Percentiles rank a stretch among this genome's conserved stretches.
phyloP scores from a whole-genome alignment of 2,329 filamentous ascomycete species.

The Helicocarpus griseus region DNA sequence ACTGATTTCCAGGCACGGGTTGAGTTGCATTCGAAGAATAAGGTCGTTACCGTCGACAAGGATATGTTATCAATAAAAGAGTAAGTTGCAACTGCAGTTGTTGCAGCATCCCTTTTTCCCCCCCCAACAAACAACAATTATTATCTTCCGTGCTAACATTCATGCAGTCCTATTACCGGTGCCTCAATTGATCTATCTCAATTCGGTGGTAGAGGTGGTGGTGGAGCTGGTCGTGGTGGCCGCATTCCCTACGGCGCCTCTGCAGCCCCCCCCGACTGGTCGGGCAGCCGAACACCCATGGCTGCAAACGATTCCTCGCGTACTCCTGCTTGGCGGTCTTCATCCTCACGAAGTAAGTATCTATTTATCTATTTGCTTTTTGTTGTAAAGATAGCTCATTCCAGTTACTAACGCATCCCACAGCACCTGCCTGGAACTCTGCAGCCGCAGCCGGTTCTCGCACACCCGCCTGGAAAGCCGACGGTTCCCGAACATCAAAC shows the following conservation, averaged over 20 bases:
- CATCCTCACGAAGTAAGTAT: constrained; percentile 51
- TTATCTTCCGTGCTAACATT: background rate
- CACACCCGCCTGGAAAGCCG: constrained; percentile 48
- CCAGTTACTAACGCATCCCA: constrained; percentile 1
- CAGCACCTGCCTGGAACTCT: constrained; percentile 34
- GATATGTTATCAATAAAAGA: constrained; percentile 79
- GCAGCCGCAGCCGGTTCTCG: constrained; percentile 34
- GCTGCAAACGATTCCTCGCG: constrained; percentile 51
- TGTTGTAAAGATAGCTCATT: background rate
- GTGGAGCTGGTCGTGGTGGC: constrained; percentile 35
- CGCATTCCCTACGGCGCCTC: constrained; percentile 39
- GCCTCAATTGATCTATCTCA: constrained; percentile 63
- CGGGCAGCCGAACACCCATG: constrained; percentile 60
- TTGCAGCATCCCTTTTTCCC: too few species aligned
- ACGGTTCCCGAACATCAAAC: constrained; percentile 42
- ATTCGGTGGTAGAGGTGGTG: constrained; percentile 33
- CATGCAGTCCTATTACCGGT: constrained; percentile 53
- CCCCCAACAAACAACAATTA: too few species aligned
- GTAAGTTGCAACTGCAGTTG: constrained; percentile 43
- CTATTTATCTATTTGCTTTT: background rate
- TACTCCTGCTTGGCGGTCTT: constrained; percentile 59
- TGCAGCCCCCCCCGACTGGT: constrained; percentile 47
- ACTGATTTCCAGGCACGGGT: constrained; percentile 79
- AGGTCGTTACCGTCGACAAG: constrained; percentile 76
- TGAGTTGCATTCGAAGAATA: constrained; percentile 89